phyloP scores from a whole-genome alignment of 2,329 filamentous ascomycete genomes.

The Aspergillus sp. region DNA sequence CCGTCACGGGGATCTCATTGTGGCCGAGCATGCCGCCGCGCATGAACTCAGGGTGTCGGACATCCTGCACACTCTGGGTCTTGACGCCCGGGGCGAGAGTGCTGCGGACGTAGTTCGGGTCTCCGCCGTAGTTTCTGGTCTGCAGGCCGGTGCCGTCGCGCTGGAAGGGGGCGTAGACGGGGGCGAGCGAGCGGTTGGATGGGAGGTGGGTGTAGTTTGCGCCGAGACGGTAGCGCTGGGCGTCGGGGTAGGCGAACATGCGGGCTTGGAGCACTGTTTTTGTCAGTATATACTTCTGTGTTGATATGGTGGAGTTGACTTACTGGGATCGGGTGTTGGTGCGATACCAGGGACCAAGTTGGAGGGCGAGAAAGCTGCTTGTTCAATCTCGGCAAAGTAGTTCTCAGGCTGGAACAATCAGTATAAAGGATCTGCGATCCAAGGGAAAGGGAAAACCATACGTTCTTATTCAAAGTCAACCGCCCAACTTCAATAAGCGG shows the following conservation, averaged over 20 bases:
- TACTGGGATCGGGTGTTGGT: slow-evolving; percentile 55
- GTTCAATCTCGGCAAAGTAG: slow-evolving; percentile 64
- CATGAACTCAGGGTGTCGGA: slow-evolving; percentile 18
- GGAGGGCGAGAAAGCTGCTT: slow-evolving; percentile 61
- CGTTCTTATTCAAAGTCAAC: slow-evolving; percentile 49
- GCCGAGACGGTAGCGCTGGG: slow-evolving; percentile 35
- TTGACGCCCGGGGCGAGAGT: slow-evolving; percentile 15
- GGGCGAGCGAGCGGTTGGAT: slow-evolving; percentile 30
- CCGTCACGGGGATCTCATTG: slow-evolving; percentile 19
- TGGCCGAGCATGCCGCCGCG: slow-evolving; percentile 16
- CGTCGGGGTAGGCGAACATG: slow-evolving; percentile 59
- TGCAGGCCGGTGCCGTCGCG: slow-evolving; percentile 34
- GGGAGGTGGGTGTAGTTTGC: slow-evolving; percentile 39
- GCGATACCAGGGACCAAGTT: slow-evolving; percentile 61
- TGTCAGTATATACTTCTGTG: slow-evolving; percentile 12
- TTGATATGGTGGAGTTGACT: not conserved
- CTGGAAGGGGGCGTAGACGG: slow-evolving; percentile 50
- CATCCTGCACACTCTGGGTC: slow-evolving; percentile 11
- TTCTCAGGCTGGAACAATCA: slow-evolving; percentile 39
- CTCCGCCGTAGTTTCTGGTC: slow-evolving; percentile 53
- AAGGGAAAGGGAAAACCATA: slow-evolving; percentile 10
- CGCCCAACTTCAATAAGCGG: slow-evolving; percentile 47
- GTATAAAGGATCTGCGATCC: not conserved
- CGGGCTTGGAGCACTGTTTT: slow-evolving; percentile 52
- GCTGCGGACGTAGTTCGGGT: slow-evolving; percentile 51